Evolutionary conservation across 2,329 filamentous ascomycete genomes (phyloP).

Genomic region (Passalora sequoiae): DNA sequence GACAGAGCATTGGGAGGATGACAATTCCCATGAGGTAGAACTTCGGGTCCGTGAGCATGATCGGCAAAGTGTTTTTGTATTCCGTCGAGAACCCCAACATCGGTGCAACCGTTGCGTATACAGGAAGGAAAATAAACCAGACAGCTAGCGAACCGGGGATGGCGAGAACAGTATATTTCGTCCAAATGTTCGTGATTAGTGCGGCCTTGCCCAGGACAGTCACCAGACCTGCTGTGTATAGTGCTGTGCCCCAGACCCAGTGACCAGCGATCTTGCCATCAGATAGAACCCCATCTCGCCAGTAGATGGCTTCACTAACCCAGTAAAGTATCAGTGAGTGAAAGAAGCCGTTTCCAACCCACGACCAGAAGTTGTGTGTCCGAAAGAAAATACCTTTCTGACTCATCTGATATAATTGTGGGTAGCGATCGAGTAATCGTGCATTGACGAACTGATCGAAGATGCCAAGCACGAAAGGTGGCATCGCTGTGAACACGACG

Average conservation of each 20-base stretch:
- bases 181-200: conserved; percentile 95
- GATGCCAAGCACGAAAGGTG: conserved; percentile 89
- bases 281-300: conserved; percentile 67
- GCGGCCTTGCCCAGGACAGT: conserved; percentile 94
- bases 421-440: conserved; percentile 86
- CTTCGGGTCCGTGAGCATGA: conserved; percentile 71
- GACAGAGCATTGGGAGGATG: conserved; percentile 71
- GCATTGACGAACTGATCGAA: conserved; percentile 97
- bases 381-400: conserved; percentile 93
- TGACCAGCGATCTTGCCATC: conserved; percentile 83
- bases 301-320: conserved; percentile 74
- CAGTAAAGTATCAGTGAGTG: conserved; percentile 93
- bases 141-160: conserved; percentile 90
- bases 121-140: conserved; percentile 85
- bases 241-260: conserved; percentile 95
- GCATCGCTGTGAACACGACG: conserved; percentile 92
- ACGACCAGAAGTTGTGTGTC: conserved; percentile 84
- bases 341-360: conserved; percentile 92
- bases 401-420: conserved; percentile 87
- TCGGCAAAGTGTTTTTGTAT: conserved; percentile 76
- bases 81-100: conserved; percentile 75
- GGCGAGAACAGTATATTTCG: conserved; percentile 92
- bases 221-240: conserved; percentile 88
- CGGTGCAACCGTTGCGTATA: conserved; percentile 81
- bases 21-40: conserved; percentile 90